These are phyloP conservation scores for Lolium rigidum DNA, from an alignment of 176 grass and related monocot species.

Conservation along the genomic window DNA sequence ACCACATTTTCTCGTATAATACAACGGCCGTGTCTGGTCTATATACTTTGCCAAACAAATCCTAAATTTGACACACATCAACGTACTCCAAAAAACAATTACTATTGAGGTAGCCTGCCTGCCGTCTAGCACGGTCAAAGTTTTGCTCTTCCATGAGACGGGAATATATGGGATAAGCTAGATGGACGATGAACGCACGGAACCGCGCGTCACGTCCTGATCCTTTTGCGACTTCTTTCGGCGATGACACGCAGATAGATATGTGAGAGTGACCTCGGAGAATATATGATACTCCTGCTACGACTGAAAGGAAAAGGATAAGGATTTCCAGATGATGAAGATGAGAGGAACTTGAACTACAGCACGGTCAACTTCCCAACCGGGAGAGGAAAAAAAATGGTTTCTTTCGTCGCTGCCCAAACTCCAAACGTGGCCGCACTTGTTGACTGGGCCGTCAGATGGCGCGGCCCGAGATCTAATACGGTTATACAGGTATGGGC, in stretches of 20 bases:
- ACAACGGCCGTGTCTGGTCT: neutral
- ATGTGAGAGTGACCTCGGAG: neutral
- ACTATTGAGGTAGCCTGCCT: too few relatives aligned
- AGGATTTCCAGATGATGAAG: neutral
- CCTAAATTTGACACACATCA: neutral
- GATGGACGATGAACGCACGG: neutral
- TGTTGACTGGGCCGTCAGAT: neutral
- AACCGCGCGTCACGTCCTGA: conserved; percentile 41
- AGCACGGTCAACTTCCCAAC: neutral
- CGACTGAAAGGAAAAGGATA: neutral
- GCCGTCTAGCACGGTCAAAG: neutral
- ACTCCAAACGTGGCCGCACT: too few relatives aligned
- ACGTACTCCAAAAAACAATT: neutral
- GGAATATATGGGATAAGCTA: neutral
- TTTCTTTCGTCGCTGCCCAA: too few relatives aligned
- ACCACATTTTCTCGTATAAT: too few relatives aligned
- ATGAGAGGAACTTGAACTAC: neutral
- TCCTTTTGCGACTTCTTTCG: neutral
- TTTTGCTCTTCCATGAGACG: neutral
- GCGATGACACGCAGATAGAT: conserved; percentile 5
- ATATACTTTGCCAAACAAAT: neutral
- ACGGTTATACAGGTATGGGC: neutral
- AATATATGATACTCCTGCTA: neutral
- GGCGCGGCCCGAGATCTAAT: neutral
- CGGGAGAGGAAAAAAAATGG: too few relatives aligned